Conservation (phyloP, 2,329 filamentous ascomycete species). For the Fusarium temperatum region DNA sequence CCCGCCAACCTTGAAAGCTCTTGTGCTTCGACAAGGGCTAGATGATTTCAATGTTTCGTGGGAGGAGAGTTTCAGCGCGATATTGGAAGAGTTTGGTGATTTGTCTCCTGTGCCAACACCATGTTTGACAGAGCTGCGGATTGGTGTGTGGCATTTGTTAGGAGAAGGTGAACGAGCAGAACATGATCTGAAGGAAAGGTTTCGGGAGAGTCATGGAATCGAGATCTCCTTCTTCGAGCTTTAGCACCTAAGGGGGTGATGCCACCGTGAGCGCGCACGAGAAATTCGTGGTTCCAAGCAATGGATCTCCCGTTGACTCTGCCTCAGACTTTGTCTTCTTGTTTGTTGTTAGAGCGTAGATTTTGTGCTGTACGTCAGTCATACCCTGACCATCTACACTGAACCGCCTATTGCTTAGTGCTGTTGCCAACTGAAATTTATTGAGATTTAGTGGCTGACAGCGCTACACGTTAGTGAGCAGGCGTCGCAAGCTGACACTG, state of each 20-base stretch:
- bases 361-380: not conserved
- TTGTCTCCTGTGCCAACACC: not conserved
- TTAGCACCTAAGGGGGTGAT: not conserved
- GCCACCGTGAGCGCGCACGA: not conserved
- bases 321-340: not conserved
- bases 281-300: not conserved
- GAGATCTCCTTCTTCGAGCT: not conserved
- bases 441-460: not conserved
- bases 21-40: not conserved
- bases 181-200: not conserved
- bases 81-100: not conserved
- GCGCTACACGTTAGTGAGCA: not conserved
- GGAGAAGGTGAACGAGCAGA: not conserved
- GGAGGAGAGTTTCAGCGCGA: not conserved
- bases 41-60: not conserved
- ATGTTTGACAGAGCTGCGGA: not conserved
- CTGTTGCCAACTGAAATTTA: accelerated
- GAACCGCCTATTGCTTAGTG: not conserved
- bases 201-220: not conserved
- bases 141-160: not conserved
- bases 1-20: not conserved
- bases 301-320: not conserved
- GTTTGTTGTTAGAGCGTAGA: not conserved
- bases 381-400: not conserved
- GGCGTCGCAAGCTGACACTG: not conserved